phyloP scores from a whole-genome alignment of 2,329 filamentous ascomycete species.

The Cladophialophora psammophila region DNA sequence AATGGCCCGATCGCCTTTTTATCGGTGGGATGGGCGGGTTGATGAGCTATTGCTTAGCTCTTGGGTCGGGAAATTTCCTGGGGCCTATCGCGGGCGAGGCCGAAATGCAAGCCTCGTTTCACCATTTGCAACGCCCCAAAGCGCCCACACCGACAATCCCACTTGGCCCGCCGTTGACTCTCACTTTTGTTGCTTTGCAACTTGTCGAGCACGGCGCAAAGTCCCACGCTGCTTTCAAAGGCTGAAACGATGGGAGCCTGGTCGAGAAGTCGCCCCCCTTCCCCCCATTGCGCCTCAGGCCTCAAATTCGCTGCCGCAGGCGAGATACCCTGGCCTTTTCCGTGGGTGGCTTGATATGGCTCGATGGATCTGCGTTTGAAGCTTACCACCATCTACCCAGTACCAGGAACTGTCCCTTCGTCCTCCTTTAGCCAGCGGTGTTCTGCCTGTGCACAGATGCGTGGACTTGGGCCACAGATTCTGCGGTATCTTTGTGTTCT shows the following conservation, averaged over 20 bases:
- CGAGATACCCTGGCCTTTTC: conserved; percentile 6
- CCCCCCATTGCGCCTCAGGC: conserved; percentile 19
- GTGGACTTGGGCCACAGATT: not conserved
- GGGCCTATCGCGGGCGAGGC: conserved; percentile 28
- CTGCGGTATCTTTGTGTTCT: not conserved
- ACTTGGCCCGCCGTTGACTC: not conserved
- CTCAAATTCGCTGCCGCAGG: conserved; percentile 11
- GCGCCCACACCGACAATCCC: conserved; percentile 22
- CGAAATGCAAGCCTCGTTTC: conserved; percentile 29
- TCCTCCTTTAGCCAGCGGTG: conserved; percentile 8
- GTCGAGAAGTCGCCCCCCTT: not conserved
- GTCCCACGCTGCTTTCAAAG: conserved; percentile 16
- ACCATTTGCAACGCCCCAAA: conserved; percentile 20
- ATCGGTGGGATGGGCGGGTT: conserved; percentile 1
- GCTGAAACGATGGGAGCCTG: conserved; percentile 24
- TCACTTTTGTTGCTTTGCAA: conserved; percentile 4
- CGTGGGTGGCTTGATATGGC: conserved; percentile 21
- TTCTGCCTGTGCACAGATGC: not conserved
- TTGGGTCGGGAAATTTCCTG: conserved; percentile 15
- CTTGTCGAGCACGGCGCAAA: conserved; percentile 2
- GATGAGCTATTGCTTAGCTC: conserved; percentile 22
- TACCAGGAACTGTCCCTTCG: not conserved
- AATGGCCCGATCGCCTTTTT: conserved; percentile 1
- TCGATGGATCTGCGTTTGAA: conserved; percentile 9
- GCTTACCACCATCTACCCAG: not conserved